A percentile compares a stretch with the other conserved stretches of the same genome.
These are phyloP conservation scores for Lipomyces sp. DNA, from an alignment of 805 yeast species.

Conservation along the genomic window DNA sequence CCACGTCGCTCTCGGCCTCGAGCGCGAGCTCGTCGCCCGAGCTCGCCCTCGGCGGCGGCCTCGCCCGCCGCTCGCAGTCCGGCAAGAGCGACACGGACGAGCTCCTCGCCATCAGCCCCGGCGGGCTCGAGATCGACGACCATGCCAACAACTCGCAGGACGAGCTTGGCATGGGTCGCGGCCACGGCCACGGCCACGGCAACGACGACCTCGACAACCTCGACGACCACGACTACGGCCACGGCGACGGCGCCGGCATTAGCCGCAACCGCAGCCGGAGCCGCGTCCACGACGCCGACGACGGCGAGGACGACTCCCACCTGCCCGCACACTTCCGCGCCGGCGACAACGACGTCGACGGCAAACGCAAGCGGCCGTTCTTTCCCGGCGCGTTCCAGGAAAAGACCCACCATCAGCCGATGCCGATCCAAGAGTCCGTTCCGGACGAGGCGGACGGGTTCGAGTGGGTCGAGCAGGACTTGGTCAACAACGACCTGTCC, in stretches of 20 bases:
- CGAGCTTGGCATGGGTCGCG: conserved; percentile 2
- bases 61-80: conserved; percentile 2
- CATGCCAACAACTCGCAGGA: not conserved
- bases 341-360: conserved; percentile 6
- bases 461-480: conserved; percentile 58
- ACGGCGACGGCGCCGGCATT: not conserved
- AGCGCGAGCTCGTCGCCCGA: conserved; percentile 18
- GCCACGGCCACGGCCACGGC: not conserved
- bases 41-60: not conserved
- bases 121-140: not conserved
- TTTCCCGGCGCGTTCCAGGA: no score
- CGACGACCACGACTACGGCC: not conserved
- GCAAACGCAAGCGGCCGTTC: no score
- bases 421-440: conserved; percentile 35
- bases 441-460: conserved; percentile 53
- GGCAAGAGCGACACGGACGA: conserved; percentile 15
- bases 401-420: conserved; percentile 17
- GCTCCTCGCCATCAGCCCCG: conserved; percentile 2
- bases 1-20: conserved; percentile 4
- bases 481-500: conserved; percentile 31
- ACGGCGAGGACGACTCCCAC: not conserved
- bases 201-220: conserved; percentile 1
- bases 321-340: not conserved
- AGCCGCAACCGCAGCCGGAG: not conserved
- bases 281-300: no score